Base-by-base conservation (phyloP, 2,329 filamentous ascomycete species). In the Cordyceps tenuipes region DNA sequence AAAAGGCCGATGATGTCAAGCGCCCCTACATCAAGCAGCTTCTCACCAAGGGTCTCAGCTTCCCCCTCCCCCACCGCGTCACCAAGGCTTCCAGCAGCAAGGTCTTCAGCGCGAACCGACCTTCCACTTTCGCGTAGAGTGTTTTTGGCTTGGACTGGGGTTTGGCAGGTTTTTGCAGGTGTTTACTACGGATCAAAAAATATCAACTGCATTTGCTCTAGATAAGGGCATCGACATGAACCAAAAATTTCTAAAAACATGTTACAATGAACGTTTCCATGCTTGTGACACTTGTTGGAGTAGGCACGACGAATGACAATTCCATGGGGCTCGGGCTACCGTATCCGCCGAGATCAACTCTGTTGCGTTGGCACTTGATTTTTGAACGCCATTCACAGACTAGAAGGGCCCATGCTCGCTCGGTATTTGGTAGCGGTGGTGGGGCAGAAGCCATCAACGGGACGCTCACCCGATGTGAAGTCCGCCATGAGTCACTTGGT, bases 21-120 rank as follows among this genome's bases (percentile, higher is more conserved):
- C 91, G 94, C 78, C 93, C 94, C 69, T 99, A 99, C 88, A 96
- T 99, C 85, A 95, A 92, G 86, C 94, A 99, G 83, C 90, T 99
- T 78, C 81, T 96, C 76, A 81, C 84, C 80, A 97, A 97, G 89
- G 77, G 86, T 79, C 90, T 99, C 79, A 90, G 89, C 80, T 99
- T 99, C 90, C 94, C 94, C 77, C 90, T 99, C 70, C 94, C 94
- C 76, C 94, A 99, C 86, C 94, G 95, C 74, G 81, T 92, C 75
- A 83, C 87, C 82, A 92, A 91, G 82, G 83, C 84, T 79, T 79
- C 78, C 77, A 86, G 82, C 83, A 89, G 88, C 84, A 96, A 96
- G 86, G 76, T 97, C 77, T 99, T 96, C 84, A 85, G 89, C 76
- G 86, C 91, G 75, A 90, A 86, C 81, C 88, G 94, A 81, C 94